A percentile compares a stretch with the other conserved stretches of the same genome.
phyloP scores from a whole-genome alignment of 2,329 filamentous ascomycete genomes.

The Rutstroemia sydowiana region DNA sequence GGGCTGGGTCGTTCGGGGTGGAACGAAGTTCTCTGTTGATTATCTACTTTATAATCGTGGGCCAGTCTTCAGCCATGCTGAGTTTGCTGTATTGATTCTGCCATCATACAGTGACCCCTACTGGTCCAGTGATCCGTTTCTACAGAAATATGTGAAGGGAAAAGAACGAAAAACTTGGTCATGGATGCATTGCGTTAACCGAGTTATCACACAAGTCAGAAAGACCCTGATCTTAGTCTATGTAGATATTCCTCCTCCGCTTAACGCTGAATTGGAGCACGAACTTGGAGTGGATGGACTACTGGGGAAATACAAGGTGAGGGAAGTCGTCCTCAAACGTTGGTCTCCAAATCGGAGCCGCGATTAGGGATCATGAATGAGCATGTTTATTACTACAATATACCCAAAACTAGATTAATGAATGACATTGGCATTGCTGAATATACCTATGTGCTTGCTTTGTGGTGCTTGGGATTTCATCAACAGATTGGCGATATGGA shows the following conservation, averaged over 20 bases:
- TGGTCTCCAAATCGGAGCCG: conserved; percentile 69
- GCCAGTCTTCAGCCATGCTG: conserved; percentile 89
- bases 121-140: conserved; percentile 51
- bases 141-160: conserved; percentile 44
- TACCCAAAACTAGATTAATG: background rate
- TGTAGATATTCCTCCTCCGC: conserved; percentile 76
- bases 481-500: too few relatives aligned
- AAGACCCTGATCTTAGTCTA: conserved; percentile 88
- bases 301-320: conserved; percentile 64
- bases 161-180: conserved; percentile 57
- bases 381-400: background rate
- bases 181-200: conserved; percentile 82
- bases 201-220: conserved; percentile 80
- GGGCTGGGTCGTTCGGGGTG: conserved; percentile 87
- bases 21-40: conserved; percentile 91
- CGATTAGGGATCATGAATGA: background rate
- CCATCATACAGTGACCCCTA: conserved; percentile 70
- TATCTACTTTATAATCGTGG: conserved; percentile 92
- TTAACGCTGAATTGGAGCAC: conserved; percentile 37
- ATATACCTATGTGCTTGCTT: background rate
- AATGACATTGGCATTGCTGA: too few relatives aligned
- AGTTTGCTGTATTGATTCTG: conserved; percentile 80
- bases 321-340: conserved; percentile 73
- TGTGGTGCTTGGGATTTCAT: too few relatives aligned
- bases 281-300: conserved; percentile 52